A percentile compares a stretch with the other conserved stretches of the same genome.
phyloP scores from a whole-genome alignment of 768 basidiomycete species.

The Pleurotus citrinopileatus region DNA sequence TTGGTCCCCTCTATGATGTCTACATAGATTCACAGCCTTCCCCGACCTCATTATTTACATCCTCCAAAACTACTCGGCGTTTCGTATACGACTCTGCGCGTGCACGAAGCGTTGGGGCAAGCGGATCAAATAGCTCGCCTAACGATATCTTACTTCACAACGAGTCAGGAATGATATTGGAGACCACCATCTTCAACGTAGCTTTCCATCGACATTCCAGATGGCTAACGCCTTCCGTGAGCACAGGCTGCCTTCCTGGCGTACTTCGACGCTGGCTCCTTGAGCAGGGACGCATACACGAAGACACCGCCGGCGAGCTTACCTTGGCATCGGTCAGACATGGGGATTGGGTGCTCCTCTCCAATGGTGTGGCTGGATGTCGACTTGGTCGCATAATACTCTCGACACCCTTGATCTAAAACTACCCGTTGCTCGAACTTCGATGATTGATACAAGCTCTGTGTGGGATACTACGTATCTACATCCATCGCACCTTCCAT shows the following conservation, averaged over 20 bases:
- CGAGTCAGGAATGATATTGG: slow-evolving; percentile 45
- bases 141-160: slow-evolving; percentile 70
- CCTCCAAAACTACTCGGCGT: slow-evolving; percentile 71
- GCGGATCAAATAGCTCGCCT: slow-evolving; percentile 32
- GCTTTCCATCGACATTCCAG: slow-evolving; percentile 53
- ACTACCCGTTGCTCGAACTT: neutral
- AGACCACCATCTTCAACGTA: slow-evolving; percentile 70
- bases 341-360: slow-evolving; percentile 67
- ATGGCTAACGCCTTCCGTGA: slow-evolving; percentile 67
- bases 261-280: slow-evolving; percentile 70
- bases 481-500: slow-evolving; percentile 40
- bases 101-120: slow-evolving; percentile 26
- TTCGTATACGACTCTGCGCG: slow-evolving; percentile 61
- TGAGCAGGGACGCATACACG: slow-evolving; percentile 51
- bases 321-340: slow-evolving; percentile 37
- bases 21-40: slow-evolving; percentile 56
- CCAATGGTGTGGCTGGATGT: slow-evolving; percentile 74
- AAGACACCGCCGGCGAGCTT: slow-evolving; percentile 43
- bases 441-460: neutral
- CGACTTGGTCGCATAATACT: slow-evolving; percentile 46
- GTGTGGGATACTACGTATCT: neutral
- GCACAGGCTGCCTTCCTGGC: slow-evolving; percentile 70
- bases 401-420: too few relatives aligned
- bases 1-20: slow-evolving; percentile 39
- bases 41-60: slow-evolving; percentile 52